Base-by-base conservation (phyloP, 441 rosid genomes). In the Mallotus japonicus region DNA sequence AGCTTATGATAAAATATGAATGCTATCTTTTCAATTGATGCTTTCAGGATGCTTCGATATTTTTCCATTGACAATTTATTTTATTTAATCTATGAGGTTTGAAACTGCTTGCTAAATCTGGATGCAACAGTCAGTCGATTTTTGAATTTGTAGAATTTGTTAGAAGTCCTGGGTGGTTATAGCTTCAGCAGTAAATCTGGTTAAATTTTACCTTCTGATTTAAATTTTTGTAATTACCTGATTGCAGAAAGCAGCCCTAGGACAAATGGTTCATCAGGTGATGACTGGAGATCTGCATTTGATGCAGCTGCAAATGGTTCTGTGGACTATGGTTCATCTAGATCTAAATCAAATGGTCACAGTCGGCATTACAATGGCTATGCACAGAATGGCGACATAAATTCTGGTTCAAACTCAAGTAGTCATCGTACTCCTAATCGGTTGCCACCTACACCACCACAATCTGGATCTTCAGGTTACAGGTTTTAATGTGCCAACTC, bases 211-310 rank as follows among this genome's bases (percentile, higher is more conserved):
- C 4, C 28, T 49, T n/a, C n/a, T 3, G 11, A 14, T 10, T 5
- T 56, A 56, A 0, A 62, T 62, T 49, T 14, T 12, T 71, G 65
- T 8, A 10, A 56, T 69, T 42, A 34, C 14, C 32, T 19, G 1
- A 49, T 37, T 32, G 67, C 94, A 91, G 99, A 95, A 55, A 92
- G 87, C 82, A 92, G 97, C 83, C 94, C 97, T 37, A 89, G 81
- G 82, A 57, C 87, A 60, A 83, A 75, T 32, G 90, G 90, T 60
- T 72, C 87, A 0, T 54, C 89, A 53, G 96, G 94, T 2, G 97
- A 96, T 67, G 99, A 93, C 74, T 96, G 99, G 99, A 93, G 96
- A 82, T 80, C 89, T 77, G 99, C 98, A 65, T 96, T 96, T 72
- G 90, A 92, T 75, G 86, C 93, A 12, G 96, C 97, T 56, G 94